Evolutionary conservation across 768 basidiomycete species (phyloP), one percentile per base, ranked within the genome.

Genomic region (Hirschioporus abietinus): DNA sequence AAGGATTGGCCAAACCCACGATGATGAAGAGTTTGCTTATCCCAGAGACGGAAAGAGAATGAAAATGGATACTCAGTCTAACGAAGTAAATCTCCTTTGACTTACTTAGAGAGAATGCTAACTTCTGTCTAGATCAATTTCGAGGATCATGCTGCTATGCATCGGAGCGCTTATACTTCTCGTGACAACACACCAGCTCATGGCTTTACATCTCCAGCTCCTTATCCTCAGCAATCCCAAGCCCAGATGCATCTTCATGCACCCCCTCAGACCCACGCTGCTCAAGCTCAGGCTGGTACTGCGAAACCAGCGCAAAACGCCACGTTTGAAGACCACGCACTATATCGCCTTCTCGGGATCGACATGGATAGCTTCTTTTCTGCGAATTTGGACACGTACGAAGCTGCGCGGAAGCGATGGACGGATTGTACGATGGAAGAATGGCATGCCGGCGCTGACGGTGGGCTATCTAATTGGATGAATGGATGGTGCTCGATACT

Each of bases 371-470:
- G 69, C 0, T 83, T 80, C 68, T 71, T 82, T 23, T 80, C 77
- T 24, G 74, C 76, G 10, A 74, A 82, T 66, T 70, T 77, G 35
- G 81, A 82, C 0, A 73, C 74, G 27, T 87, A 87, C 67, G 82
- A 83, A 42, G 74, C 74, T 12, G 71, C 78, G 27, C 72, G 77
- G 30, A 77, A 77, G 66, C 81, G 78, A 67, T 88, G 86, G 86
- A 77, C 77, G 17, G 77, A 80, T 7, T 85, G 84, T 66, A 77
- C 79, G 0, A 73, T 80, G 66, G 81, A 83, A 17, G 85, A 87
- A 63, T 87, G 87, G 87, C 71, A 77, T 5, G 77, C 81, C 26
- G 87, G 86, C 6, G 83, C 82, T 0, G 79, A 85, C 62, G 84
- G 86, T 86, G 42, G 62, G 72, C 64, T 20, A 23, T 58, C 64